Percentiles rank a stretch among this genome's conserved stretches.
These are phyloP conservation scores for Drechslerella dactyloides DNA, from an alignment of 2,329 filamentous ascomycete species.

Conservation along the genomic window DNA sequence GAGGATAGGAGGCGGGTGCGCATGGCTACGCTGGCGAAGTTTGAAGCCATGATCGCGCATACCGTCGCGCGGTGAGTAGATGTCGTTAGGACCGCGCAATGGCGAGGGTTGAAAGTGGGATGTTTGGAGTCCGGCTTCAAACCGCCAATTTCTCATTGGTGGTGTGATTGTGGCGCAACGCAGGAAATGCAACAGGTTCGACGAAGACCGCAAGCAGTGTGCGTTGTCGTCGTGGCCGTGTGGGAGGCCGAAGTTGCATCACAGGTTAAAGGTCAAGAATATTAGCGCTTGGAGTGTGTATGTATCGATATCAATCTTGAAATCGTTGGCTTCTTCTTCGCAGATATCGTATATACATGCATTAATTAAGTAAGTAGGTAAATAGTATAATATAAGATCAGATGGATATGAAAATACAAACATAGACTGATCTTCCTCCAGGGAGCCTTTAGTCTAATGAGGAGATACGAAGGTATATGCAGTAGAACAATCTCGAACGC, in stretches of 20 bases:
- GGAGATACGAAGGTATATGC: background rate
- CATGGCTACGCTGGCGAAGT: slow-evolving; percentile 17
- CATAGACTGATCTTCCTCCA: slow-evolving; percentile 4
- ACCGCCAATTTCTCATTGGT: slow-evolving; percentile 44
- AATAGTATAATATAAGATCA: background rate
- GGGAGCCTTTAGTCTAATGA: background rate
- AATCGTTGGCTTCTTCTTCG: background rate
- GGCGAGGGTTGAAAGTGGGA: slow-evolving; percentile 15
- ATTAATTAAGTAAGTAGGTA: slow-evolving; percentile 2
- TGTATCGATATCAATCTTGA: background rate
- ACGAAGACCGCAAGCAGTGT: background rate
- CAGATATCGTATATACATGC: background rate
- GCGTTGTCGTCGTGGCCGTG: background rate
- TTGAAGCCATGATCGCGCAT: slow-evolving; percentile 42
- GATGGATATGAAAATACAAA: background rate
- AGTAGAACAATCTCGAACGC: slow-evolving; percentile 16
- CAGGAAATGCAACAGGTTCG: slow-evolving; percentile 31
- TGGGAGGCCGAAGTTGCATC: background rate
- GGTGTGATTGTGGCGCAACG: slow-evolving; percentile 47
- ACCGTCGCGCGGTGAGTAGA: slow-evolving; percentile 8
- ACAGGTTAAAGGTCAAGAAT: too few relatives aligned
- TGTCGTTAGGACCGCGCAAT: background rate
- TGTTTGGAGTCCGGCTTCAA: slow-evolving; percentile 22
- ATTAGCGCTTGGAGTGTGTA: background rate
- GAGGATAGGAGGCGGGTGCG: slow-evolving; percentile 23